Conservation (phyloP, 1,284 basidiomycete genomes). For the Schizophyllum amplum region DNA sequence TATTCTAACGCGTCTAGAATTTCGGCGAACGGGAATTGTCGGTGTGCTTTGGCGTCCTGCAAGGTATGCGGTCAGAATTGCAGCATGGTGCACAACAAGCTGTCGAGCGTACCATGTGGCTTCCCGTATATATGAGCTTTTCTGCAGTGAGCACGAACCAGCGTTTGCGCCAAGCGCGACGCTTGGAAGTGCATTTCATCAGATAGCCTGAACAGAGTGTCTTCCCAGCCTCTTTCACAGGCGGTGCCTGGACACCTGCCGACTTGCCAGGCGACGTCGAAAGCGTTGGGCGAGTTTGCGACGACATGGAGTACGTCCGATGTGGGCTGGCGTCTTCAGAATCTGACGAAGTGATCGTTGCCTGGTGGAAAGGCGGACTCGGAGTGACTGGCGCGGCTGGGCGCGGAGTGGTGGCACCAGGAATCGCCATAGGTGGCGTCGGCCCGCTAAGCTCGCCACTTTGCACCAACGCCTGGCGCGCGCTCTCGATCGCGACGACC, state of each 20-base stretch:
- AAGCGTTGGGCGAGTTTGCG: slow-evolving; percentile 29
- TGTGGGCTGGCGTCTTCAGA: slow-evolving; percentile 59
- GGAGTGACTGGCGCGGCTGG: slow-evolving; percentile 28
- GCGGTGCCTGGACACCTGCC: slow-evolving; percentile 26
- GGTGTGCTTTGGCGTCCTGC: slow-evolving; percentile 82
- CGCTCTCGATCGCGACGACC: slow-evolving; percentile 79
- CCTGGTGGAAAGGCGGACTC: slow-evolving; percentile 33
- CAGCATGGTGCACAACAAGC: slow-evolving; percentile 5
- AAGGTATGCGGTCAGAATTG: neutral
- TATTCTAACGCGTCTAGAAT: slow-evolving; percentile 94
- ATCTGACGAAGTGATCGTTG: slow-evolving; percentile 60
- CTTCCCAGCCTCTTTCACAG: slow-evolving; percentile 54
- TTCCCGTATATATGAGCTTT: slow-evolving; percentile 75
- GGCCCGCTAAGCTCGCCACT: slow-evolving; percentile 15
- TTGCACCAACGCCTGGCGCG: slow-evolving; percentile 52
- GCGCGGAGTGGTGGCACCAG: slow-evolving; percentile 13
- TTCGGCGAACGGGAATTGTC: slow-evolving; percentile 76
- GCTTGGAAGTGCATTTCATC: slow-evolving; percentile 83
- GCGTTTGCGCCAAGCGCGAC: slow-evolving; percentile 92
- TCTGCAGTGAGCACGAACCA: slow-evolving; percentile 85
- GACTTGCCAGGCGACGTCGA: slow-evolving; percentile 19
- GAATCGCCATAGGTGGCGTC: slow-evolving; percentile 37
- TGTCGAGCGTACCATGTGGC: slow-evolving; percentile 76
- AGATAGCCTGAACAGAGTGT: slow-evolving; percentile 84
- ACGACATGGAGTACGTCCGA: slow-evolving; percentile 29